phyloP scores from a whole-genome alignment of 2,329 filamentous ascomycete genomes.

The Hypoxylon sp. region DNA sequence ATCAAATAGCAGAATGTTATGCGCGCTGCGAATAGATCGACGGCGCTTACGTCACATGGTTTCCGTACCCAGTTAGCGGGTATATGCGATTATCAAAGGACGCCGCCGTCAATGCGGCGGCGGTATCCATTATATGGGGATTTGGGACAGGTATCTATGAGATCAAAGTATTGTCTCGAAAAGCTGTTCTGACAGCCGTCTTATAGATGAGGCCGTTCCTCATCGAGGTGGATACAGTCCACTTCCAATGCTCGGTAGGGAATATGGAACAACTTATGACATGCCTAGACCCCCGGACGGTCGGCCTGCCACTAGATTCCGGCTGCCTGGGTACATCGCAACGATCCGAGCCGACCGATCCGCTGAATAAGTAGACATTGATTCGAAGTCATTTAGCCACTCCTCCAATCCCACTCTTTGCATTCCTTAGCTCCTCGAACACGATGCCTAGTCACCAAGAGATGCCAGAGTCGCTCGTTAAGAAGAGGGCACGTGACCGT shows the following conservation, averaged over 20 bases:
- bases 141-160: not conserved
- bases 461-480: constrained; percentile 13
- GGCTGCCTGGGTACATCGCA: not conserved
- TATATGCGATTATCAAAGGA: not conserved
- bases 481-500: constrained; percentile 24
- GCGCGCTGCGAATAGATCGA: not conserved
- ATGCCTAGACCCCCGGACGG: not conserved
- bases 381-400: not conserved
- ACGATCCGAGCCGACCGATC: not conserved
- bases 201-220: not conserved
- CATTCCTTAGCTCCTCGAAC: not conserved
- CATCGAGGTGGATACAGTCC: not conserved
- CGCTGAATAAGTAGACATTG: constrained; percentile 1
- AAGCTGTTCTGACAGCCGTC: not conserved
- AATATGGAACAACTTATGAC: not conserved
- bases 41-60: not conserved
- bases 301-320: not conserved
- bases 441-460: constrained; percentile 13
- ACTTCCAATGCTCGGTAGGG: not conserved
- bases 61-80: not conserved
- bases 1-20: not conserved
- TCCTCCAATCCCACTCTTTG: not conserved
- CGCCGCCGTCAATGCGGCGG: too few species aligned
- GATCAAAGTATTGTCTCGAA: not conserved
- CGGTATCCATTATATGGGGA: too few species aligned